These are phyloP conservation scores for Chrysochromulina parva DNA, from an alignment of 78 protist species.

Conservation along the genomic window DNA sequence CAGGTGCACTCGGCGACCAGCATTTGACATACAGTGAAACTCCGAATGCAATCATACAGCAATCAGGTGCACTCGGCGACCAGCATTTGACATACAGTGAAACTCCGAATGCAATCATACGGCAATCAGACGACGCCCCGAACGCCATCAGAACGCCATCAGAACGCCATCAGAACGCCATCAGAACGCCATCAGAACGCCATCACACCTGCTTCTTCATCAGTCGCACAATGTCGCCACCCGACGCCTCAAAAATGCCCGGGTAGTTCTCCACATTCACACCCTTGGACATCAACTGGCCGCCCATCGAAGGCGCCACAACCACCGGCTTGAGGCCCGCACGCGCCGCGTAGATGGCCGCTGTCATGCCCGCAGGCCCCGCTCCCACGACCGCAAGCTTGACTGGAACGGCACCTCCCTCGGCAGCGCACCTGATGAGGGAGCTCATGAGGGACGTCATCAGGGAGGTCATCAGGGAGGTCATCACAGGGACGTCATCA, in stretches of 20 bases:
- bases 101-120: neutral
- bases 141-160: neutral
- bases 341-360: constrained; percentile 52
- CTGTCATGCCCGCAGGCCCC: constrained; percentile 44
- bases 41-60: no score
- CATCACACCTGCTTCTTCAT: constrained; percentile 7
- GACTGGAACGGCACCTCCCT: neutral
- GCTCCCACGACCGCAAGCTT: neutral
- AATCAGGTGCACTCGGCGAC: no score
- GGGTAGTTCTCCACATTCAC: constrained; percentile 51
- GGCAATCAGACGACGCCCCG: neutral
- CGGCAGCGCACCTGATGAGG: neutral
- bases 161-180: neutral
- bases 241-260: constrained; percentile 15
- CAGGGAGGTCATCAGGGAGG: no score
- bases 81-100: no score
- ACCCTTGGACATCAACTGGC: constrained; percentile 45
- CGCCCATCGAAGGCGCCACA: constrained; percentile 22
- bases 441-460: no score
- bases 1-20: no score
- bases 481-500: no score
- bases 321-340: constrained; percentile 20
- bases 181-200: neutral
- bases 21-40: no score
- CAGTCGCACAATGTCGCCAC: neutral